Percentiles rank a stretch among this genome's conserved stretches.
These are phyloP conservation scores for Coemansia sp. DNA, from an alignment of 192 early-diverging fungal genomes.

Conservation along the genomic window DNA sequence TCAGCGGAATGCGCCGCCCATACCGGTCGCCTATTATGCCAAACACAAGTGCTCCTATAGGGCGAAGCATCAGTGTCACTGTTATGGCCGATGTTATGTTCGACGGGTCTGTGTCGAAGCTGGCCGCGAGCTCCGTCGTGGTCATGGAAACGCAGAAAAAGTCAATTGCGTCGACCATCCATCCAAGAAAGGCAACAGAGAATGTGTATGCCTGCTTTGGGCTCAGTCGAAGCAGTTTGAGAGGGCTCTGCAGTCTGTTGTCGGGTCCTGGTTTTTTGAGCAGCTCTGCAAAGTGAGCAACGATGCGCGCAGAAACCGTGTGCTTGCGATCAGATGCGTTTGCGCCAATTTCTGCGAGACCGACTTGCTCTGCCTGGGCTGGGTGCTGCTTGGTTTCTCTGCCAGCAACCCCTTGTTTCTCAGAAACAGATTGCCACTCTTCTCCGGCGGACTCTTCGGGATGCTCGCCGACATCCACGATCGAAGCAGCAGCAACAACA, in stretches of 20 bases:
- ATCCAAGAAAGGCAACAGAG: constrained; percentile 63
- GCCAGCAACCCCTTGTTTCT: too few species aligned
- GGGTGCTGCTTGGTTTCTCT: too few species aligned
- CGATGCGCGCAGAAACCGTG: neutral
- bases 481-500: too few species aligned
- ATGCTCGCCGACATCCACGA: too few species aligned
- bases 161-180: constrained; percentile 73
- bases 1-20: constrained; percentile 69
- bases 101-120: constrained; percentile 59
- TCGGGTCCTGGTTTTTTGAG: constrained; percentile 30
- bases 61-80: constrained; percentile 66
- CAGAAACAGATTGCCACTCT: too few species aligned
- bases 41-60: constrained; percentile 72
- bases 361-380: too few species aligned
- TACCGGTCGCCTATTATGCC: constrained; percentile 66
- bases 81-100: constrained; percentile 67
- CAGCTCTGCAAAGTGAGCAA: constrained; percentile 27
- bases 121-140: constrained; percentile 57
- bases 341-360: neutral
- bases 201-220: constrained; percentile 51
- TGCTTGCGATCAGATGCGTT: neutral
- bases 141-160: constrained; percentile 66
- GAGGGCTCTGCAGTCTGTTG: constrained; percentile 36
- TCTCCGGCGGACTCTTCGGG: too few species aligned
- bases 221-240: constrained; percentile 32